Conservation (phyloP, 805 yeast species). For the Suhomyces canberraensis region DNA sequence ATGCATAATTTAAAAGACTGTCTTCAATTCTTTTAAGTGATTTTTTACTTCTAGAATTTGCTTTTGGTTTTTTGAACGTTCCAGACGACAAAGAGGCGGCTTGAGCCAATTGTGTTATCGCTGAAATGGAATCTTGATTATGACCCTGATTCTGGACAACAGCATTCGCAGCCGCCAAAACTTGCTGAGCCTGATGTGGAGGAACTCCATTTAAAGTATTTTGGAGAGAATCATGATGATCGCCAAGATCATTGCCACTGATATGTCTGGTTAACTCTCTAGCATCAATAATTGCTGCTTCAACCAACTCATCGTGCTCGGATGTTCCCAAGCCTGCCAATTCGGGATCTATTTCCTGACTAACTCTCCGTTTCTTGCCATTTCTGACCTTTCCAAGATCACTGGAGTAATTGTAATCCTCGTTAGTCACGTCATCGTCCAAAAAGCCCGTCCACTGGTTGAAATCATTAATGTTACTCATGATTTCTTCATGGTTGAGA, state of each 20-base stretch:
- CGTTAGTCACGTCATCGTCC: slow-evolving; percentile 19
- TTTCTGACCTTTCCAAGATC: slow-evolving; percentile 1
- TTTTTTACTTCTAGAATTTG: slow-evolving; percentile 5
- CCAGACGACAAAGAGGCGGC: slow-evolving; percentile 20
- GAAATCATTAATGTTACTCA: slow-evolving; percentile 45
- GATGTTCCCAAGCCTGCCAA: slow-evolving; percentile 35
- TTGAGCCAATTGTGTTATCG: slow-evolving; percentile 29
- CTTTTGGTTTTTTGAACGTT: slow-evolving; percentile 6
- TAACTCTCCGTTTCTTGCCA: slow-evolving; percentile 10
- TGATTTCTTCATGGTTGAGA: slow-evolving; percentile 38
- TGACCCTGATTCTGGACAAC: slow-evolving; percentile 18
- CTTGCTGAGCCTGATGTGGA: slow-evolving; percentile 29
- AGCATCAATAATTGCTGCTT: slow-evolving; percentile 69
- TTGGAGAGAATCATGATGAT: slow-evolving; percentile 4
- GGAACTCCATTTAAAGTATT: slow-evolving; percentile 15
- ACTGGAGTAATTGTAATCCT: slow-evolving; percentile 9
- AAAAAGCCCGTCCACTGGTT: slow-evolving; percentile 46
- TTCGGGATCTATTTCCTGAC: slow-evolving; percentile 37
- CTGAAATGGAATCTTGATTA: slow-evolving; percentile 15
- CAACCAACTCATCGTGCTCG: slow-evolving; percentile 63
- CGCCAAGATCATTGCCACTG: slow-evolving; percentile 6
- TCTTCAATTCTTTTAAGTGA: slow-evolving; percentile 7
- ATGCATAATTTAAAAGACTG: slow-evolving; percentile 4
- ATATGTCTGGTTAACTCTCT: slow-evolving; percentile 53
- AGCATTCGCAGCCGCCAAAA: slow-evolving; percentile 24